phyloP scores from a whole-genome alignment of 2,329 filamentous ascomycete species.

The Cladosporium sp. region DNA sequence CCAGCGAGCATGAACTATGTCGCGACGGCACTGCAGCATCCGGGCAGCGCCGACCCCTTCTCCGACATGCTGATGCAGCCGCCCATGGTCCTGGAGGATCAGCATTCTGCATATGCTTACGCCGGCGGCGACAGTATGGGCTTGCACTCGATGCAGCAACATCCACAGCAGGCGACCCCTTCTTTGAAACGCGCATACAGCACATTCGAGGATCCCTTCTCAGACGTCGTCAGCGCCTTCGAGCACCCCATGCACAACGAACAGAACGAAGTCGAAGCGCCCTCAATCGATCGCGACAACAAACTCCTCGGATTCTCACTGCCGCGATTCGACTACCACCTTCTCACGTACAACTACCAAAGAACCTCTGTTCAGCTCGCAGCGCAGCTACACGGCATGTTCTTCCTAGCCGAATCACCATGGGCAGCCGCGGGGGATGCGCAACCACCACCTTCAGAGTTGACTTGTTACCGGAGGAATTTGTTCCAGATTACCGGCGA shows the following conservation, averaged over 20 bases:
- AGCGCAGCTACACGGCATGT: slow-evolving; percentile 84
- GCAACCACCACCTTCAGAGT: slow-evolving; percentile 68
- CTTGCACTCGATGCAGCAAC: slow-evolving; percentile 17
- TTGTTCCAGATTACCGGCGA: slow-evolving; percentile 94
- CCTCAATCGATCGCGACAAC: slow-evolving; percentile 65
- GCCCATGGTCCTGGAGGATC: slow-evolving; percentile 56
- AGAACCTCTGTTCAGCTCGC: slow-evolving; percentile 66
- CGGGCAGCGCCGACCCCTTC: slow-evolving; percentile 48
- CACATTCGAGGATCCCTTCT: slow-evolving; percentile 54
- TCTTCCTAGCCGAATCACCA: slow-evolving; percentile 80
- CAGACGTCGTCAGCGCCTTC: slow-evolving; percentile 53
- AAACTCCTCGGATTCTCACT: slow-evolving; percentile 55
- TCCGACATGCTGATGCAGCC: slow-evolving; percentile 43
- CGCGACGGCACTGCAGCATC: slow-evolving; percentile 56
- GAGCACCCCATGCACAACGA: slow-evolving; percentile 47
- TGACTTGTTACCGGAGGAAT: slow-evolving; percentile 95
- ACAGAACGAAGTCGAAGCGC: slow-evolving; percentile 46
- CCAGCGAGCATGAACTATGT: slow-evolving; percentile 55
- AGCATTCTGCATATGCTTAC: slow-evolving; percentile 59
- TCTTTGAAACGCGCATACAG: slow-evolving; percentile 38
- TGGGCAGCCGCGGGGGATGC: slow-evolving; percentile 61
- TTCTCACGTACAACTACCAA: slow-evolving; percentile 67
- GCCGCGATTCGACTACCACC: slow-evolving; percentile 55
- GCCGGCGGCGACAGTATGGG: slow-evolving; percentile 42
- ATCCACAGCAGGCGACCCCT: slow-evolving; percentile 25